A percentile compares a stretch with the other conserved stretches of the same genome.
phyloP scores from a whole-genome alignment of 441 rosid species.

The Erodium chrysanthum region DNA sequence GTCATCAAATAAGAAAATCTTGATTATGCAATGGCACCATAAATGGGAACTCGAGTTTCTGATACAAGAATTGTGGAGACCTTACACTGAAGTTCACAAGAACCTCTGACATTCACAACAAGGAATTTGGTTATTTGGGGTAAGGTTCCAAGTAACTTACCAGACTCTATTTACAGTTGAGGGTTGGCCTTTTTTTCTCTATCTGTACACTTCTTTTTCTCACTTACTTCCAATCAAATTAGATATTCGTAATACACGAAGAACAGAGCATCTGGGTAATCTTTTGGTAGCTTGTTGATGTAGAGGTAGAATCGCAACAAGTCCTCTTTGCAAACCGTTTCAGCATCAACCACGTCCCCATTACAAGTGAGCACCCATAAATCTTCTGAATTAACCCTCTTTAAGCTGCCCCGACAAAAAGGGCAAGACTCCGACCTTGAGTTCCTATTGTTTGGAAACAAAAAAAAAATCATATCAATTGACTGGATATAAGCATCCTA shows the following conservation, averaged over 20 bases:
- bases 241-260: conserved; percentile 73
- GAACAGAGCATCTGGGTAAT: conserved; percentile 73
- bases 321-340: conserved; percentile 60
- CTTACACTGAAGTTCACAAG: conserved; percentile 14
- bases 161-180: conserved; percentile 56
- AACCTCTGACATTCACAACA: background rate
- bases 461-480: conserved; percentile 6
- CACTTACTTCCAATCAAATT: conserved; percentile 33
- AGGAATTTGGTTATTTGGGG: conserved; percentile 11
- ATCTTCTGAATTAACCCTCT: conserved; percentile 90
- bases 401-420: conserved; percentile 79
- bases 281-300: conserved; percentile 69
- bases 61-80: background rate
- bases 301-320: conserved; percentile 64
- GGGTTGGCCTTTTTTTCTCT: conserved; percentile 31
- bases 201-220: conserved; percentile 36
- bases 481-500: background rate
- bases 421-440: conserved; percentile 91
- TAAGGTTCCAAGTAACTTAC: conserved; percentile 33
- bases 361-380: conserved; percentile 85
- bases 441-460: conserved; percentile 43
- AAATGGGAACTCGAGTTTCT: background rate
- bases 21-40: background rate
- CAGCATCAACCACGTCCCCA: conserved; percentile 67
- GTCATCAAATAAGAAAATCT: background rate